A percentile compares a stretch with the other conserved stretches of the same genome.
These are phyloP conservation scores for Eragrostis tef DNA, from an alignment of 202 grass and related monocot species.

Conservation along the genomic window DNA sequence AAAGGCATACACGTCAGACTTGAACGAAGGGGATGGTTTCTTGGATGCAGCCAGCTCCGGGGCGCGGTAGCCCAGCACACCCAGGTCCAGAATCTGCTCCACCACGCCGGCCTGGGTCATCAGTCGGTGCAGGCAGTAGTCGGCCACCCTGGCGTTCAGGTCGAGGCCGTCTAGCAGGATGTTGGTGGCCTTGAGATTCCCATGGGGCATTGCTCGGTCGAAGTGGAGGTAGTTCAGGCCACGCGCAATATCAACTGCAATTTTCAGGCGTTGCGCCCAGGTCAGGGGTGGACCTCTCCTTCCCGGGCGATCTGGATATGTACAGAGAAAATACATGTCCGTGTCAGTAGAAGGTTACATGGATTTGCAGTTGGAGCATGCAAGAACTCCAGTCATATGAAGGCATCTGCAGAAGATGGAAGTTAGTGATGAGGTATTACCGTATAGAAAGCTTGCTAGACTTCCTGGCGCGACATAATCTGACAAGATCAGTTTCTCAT, in stretches of 20 bases:
- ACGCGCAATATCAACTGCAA: conserved; percentile 72
- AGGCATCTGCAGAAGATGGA: conserved; percentile 1
- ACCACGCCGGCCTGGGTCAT: conserved; percentile 76
- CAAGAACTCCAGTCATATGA: neutral
- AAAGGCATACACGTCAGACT: conserved; percentile 80
- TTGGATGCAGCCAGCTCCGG: conserved; percentile 79
- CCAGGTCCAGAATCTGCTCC: conserved; percentile 83
- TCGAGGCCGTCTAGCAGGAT: conserved; percentile 87
- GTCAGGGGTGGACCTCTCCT: conserved; percentile 83
- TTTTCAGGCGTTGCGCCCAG: conserved; percentile 93
- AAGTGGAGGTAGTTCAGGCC: conserved; percentile 99
- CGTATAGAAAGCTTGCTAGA: conserved; percentile 88
- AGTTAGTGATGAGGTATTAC: conserved; percentile 48
- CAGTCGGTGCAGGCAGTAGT: conserved; percentile 96
- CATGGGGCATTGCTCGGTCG: conserved; percentile 85
- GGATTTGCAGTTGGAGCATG: neutral
- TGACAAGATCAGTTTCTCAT: conserved; percentile 94
- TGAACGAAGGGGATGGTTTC: conserved; percentile 88
- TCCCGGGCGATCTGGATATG: conserved; percentile 66
- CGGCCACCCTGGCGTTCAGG: conserved; percentile 72
- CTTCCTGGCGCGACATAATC: conserved; percentile 93
- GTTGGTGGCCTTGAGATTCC: conserved; percentile 95
- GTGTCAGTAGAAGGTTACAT: neutral
- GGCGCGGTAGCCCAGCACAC: conserved; percentile 81
- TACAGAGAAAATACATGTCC: neutral